Conservation (phyloP, 164 flowering plant species). For the Aristolochia fimbriata region DNA sequence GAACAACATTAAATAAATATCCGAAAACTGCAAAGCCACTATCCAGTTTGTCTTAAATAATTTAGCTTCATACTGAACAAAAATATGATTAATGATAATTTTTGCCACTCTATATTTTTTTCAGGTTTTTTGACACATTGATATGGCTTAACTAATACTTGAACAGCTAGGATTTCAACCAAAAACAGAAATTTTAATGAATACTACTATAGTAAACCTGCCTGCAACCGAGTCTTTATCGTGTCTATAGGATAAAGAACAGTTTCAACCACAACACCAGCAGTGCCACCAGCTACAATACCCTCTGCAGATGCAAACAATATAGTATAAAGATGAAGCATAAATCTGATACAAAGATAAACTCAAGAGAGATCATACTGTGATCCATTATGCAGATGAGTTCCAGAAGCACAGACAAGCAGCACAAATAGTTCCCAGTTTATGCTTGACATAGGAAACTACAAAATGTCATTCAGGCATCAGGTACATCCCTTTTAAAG, state of each 20-base stretch:
- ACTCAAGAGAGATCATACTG: not conserved
- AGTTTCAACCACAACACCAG: conserved; percentile 91
- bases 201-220: conserved; percentile 18
- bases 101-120: too few species aligned
- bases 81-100: too few species aligned
- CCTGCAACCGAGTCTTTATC: conserved; percentile 93
- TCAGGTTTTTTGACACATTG: too few species aligned
- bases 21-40: too few species aligned
- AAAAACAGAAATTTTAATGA: not conserved
- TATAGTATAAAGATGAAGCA: not conserved
- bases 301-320: conserved; percentile 49
- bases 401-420: not conserved
- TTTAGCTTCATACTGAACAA: too few species aligned
- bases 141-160: too few species aligned
- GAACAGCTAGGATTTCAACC: not conserved
- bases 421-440: not conserved
- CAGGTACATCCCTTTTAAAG: not conserved
- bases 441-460: not conserved
- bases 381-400: not conserved
- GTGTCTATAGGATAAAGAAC: conserved; percentile 94
- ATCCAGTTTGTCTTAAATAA: too few species aligned
- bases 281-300: conserved; percentile 76
- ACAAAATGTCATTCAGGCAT: not conserved
- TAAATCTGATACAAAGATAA: not conserved
- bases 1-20: too few species aligned